Evolutionary conservation across 306 rosid genomes (phyloP), one percentile per base, ranked within the genome.

Genomic region (Cucurbita moschata): DNA sequence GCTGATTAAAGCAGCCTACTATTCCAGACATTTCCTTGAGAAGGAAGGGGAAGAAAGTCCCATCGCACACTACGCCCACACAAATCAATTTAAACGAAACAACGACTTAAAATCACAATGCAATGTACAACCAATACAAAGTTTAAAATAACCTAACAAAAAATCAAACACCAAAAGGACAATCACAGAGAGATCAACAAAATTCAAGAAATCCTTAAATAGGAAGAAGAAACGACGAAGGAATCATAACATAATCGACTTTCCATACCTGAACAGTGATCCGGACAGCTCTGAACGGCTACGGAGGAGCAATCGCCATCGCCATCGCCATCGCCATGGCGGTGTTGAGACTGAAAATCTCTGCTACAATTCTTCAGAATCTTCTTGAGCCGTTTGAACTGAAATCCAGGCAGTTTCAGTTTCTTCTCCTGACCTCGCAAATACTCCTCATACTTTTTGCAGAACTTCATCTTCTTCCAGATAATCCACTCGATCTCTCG

Each of bases 1-100:
- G 93, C 75, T 85, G 74, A 74, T 91, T 91, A 43, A 94, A 94
- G 75, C 80, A 83, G 14, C 97, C 99, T 7, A 89, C 91, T 60
- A 94, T 76, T 8, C 75, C 88, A 47, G 95, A 91, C 97, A 94
- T 88, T 80, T 94, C 99, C 65, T 81, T 82, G 37, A 89, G 91
- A 81, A 94, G 96, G 13, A 92, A 88, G 72, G 99, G 97, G 80
- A 94, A 94, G 82, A 94, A 91, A 7, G 88, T 86, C 42, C 99
- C 98, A 79, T 91, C 97, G 73, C 98, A 94, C 78, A 89, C 99
- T 94, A 77, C 78, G 68, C 21, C 1, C 16, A 64, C 18, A 70
- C 50, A 76, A 79, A 73, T 37, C 4, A 37, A 15, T 35, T 18
- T 4, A 42, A n/a, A n/a, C 71, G 26, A 37, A 47, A 37, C 55